Conservation (phyloP, 805 yeast genomes). For the Candida hungchunana region DNA sequence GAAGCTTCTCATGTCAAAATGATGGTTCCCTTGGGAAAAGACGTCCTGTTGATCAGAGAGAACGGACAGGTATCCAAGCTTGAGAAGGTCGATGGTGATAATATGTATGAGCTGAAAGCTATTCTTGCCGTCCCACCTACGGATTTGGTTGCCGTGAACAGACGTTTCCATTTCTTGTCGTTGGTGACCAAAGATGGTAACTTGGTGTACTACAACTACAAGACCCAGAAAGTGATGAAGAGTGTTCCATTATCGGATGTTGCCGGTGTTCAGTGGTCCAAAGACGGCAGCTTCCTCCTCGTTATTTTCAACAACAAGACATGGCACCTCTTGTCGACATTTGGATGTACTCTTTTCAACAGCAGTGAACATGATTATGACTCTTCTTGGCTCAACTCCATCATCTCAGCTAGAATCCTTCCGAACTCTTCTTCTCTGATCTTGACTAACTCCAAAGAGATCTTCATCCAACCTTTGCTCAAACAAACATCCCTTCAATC, state of each 20-base stretch:
- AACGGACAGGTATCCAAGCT: constrained; percentile 8
- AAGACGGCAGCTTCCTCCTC: constrained; percentile 13
- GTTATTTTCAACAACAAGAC: constrained; percentile 16
- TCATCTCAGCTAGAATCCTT: constrained; percentile 1
- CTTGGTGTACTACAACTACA: constrained; percentile 10
- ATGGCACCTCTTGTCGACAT: constrained; percentile 28
- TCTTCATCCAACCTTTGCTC: constrained; percentile 9
- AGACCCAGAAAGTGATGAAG: constrained; percentile 5
- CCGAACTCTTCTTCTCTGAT: constrained; percentile 1
- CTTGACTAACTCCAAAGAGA: constrained; percentile 6
- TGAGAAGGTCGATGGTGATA: not conserved
- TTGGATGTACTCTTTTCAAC: constrained; percentile 24
- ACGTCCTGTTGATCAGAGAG: constrained; percentile 4
- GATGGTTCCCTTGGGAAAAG: constrained; percentile 1
- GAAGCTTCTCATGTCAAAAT: constrained; percentile 1
- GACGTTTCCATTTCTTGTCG: constrained; percentile 6
- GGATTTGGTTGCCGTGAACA: constrained; percentile 9
- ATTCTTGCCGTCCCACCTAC: too few relatives aligned
- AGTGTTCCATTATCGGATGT: not conserved
- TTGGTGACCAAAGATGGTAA: constrained; percentile 1
- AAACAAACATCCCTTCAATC: not conserved
- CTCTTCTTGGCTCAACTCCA: constrained; percentile 11
- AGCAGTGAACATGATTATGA: constrained; percentile 12
- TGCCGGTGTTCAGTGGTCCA: constrained; percentile 14
- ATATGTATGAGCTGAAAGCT: not conserved